These are phyloP conservation scores for Xylaria hypoxylon DNA, from an alignment of 2,329 filamentous ascomycete species.

Conservation along the genomic window DNA sequence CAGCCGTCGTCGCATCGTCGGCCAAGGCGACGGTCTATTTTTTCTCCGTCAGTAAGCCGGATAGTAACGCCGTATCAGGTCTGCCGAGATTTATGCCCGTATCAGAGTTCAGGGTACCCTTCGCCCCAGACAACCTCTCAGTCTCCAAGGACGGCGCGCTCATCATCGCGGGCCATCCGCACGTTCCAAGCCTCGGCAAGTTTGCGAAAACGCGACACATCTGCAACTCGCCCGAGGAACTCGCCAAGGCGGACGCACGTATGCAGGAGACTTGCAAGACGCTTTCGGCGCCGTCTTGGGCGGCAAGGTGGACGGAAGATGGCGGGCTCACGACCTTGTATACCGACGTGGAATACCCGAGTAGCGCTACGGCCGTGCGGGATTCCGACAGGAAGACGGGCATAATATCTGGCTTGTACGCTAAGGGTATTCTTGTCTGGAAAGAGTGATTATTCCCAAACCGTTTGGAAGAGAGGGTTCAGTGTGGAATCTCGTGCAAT, in stretches of 20 bases:
- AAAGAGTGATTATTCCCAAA: constrained; percentile 29
- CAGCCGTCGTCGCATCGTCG: constrained; percentile 55
- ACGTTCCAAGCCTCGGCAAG: constrained; percentile 50
- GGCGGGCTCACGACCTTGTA: constrained; percentile 52
- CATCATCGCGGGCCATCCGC: constrained; percentile 56
- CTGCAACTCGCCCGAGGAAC: constrained; percentile 50
- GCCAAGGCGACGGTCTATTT: constrained; percentile 48
- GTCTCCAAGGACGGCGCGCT: constrained; percentile 49
- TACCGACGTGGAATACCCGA: constrained; percentile 50
- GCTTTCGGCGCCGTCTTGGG: constrained; percentile 45
- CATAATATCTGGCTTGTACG: constrained; percentile 55
- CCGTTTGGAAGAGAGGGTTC: background rate
- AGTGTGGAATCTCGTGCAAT: background rate
- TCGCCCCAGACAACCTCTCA: constrained; percentile 57
- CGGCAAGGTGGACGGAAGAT: constrained; percentile 52
- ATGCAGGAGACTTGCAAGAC: constrained; percentile 41
- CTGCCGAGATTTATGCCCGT: constrained; percentile 36
- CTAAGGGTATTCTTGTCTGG: constrained; percentile 51
- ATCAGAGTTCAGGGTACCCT: constrained; percentile 49
- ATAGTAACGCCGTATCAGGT: background rate
- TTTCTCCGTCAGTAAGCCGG: constrained; percentile 43
- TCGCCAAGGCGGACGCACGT: constrained; percentile 43
- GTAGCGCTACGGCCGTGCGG: constrained; percentile 51
- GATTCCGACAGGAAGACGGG: constrained; percentile 50
- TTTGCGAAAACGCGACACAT: constrained; percentile 51